Base-by-base conservation (phyloP, 495 filamentous ascomycete species). In the Tirmania nivea region DNA sequence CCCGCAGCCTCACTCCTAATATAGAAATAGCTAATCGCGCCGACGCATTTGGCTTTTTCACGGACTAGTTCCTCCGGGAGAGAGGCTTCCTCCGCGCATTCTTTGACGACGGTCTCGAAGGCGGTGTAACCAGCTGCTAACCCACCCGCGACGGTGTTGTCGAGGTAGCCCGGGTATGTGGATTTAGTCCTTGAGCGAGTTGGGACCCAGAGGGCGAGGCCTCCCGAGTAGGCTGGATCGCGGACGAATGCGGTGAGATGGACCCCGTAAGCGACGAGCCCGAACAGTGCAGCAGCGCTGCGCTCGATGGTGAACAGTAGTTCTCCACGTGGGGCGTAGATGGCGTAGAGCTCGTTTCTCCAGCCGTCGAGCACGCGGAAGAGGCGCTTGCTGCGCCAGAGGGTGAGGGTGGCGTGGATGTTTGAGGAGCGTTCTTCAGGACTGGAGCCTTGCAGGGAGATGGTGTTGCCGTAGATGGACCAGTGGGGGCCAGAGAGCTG, bases 101-200 rank as follows among this genome's bases (percentile, higher is more conserved):
- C 90, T 51, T 92, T 79, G 8, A 95, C 70, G 37, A 94, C 68
- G 67, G 80, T 84, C 58, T 87, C 84, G 52, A 84, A 78, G 1
- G 78, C 77, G 14, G 69, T 71, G 64, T 95, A 86, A 19, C 79
- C 78, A 0, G 84, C 81, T 58, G 80, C 76, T 61, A 96, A 80
- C 0, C 90, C 90, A 5, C 90, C 90, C 0, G 88, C 90, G 6
- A 94, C 92, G 2, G 84, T 83, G 63, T 99, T 99, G 65, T 99
- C 90, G 50, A 96, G 68, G 78, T 94, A 84, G 8, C 80, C 72
- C 2, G 80, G 79, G 59, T 86, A 96, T 0, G 86, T 94, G 57
- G 83, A 74, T 69, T 96, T 96, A 35, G 65, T 75, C 47, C 69
- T 71, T 21, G 85, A 74, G 10, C 90, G 71, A 49, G 83, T 71